Base-by-base conservation (phyloP, 1,284 basidiomycete species). In the Rhodotorula sp. region DNA sequence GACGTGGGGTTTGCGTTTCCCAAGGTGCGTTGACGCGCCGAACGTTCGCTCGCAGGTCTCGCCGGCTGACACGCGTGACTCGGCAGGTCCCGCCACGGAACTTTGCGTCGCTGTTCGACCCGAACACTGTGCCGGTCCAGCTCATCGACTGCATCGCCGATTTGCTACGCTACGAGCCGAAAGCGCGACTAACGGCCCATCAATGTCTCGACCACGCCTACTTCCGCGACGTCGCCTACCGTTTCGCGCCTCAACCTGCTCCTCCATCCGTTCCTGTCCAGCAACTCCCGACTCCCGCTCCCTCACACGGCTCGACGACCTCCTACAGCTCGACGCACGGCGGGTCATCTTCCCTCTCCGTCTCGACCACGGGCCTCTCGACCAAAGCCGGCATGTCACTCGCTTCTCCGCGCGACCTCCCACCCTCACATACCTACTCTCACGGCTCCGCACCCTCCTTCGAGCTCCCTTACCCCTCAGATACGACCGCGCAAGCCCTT, bases 121-220 rank as follows among this genome's bases (percentile, higher is more conserved):
- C 85, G 65, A 86, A 83, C 31, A 64, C 68, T 28, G 87, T 94
- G 24, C 92, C 94, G 13, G 81, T 85, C 61, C 89, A 88, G 57
- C 84, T 99, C 57, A 83, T 99, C 75, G 89, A 97, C 76, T 95
- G 94, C 81, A 95, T 99, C 77, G 86, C 88, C 52, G 91, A 94
- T 78, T 84, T 98, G 24, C 86, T 99, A 65, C 90, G 88, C 76
- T 99, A 96, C 81, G 92, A 99, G 78, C 95, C 96, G 22, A 87
- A 87, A 54, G 83, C 85, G 59, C 88, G 96, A 47, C 83, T 96
- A 63, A 96, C 92, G 9, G 90, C 92, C 70, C 84, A 84, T 40
- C 87, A 94, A 79, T 96, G 94, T 79, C 83, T 97, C 65, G 85
- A 91, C 50, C 94, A 98, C 81, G 84, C 87, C 24, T 99, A 97